Base-by-base conservation (phyloP, 2,329 filamentous ascomycete species). In the Colletotrichum caudatum region DNA sequence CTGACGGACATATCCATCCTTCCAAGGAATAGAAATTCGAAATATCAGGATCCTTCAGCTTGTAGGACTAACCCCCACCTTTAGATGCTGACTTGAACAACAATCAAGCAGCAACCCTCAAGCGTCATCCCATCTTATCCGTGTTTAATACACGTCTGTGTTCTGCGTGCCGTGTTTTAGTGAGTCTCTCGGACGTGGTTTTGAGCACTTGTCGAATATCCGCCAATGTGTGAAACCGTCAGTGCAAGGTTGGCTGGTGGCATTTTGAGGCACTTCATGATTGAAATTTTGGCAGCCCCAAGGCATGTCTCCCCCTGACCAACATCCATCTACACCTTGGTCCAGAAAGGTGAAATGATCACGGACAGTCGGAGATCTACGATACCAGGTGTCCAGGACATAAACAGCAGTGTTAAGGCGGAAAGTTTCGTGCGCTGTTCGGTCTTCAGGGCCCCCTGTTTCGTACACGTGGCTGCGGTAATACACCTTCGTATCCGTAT, bases 161-260 rank as follows among this genome's bases (percentile, higher is more conserved):
- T 62, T 29, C 44, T 67, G 61, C 63, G 68, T 12, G 33, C 48
- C 20, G 1, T 5, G 53, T 29, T 39, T 50, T 35, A 67, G 50
- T 41, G 11, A 20, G 41, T 23, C 12, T 18, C 58, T 20, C 64
- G 61, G 64, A 58, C 57, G 64, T 51, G 35, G 33, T 9, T 3
- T 41, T 14, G 7, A 62, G 41, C 37, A 16, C n/a, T 60, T 56
- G 26, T 29, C 46, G 48, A 41, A 51, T 23, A 64, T 64, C 29
- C 33, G 8, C 54, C 33, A 23, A 35, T 46, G 46, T 12, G 23
- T 68, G 69, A 71, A 71, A 71, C 68, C n/a, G 44, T 68, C 44
- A 29, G 58, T 50, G 44, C 44, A 39, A 26, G 51, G 37, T 29
- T 14, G 39, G 14, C 12, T 5, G 54, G 33, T 37, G 58, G 37